Evolutionary conservation across 495 filamentous ascomycete genomes (phyloP).

Genomic region (Collariella sp.): DNA sequence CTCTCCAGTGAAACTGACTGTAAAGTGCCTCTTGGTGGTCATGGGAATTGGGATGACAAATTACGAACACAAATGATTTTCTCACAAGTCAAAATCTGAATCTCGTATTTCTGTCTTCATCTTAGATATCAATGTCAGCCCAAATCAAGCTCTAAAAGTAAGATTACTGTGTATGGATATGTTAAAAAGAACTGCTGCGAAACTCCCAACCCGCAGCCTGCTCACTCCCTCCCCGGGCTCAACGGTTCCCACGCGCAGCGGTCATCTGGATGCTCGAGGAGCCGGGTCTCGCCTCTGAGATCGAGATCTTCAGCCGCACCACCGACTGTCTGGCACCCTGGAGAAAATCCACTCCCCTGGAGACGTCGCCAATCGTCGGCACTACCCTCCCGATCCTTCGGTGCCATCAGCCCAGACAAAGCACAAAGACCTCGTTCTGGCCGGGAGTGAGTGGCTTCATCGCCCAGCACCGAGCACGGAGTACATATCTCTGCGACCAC

Average conservation of each 20-base stretch:
- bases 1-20: no score
- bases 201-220: background rate
- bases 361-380: slow-evolving; percentile 70
- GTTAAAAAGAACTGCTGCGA: no score
- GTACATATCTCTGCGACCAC: slow-evolving; percentile 72
- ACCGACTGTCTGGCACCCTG: slow-evolving; percentile 56
- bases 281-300: slow-evolving; percentile 64
- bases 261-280: slow-evolving; percentile 88
- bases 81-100: no score
- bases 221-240: slow-evolving; percentile 44
- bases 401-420: background rate
- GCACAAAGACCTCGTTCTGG: slow-evolving; percentile 50
- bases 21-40: no score
- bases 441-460: slow-evolving; percentile 75
- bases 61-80: no score
- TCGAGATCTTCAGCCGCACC: slow-evolving; percentile 64
- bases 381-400: slow-evolving; percentile 33
- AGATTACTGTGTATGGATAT: no score
- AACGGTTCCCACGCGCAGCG: slow-evolving; percentile 72
- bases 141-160: no score
- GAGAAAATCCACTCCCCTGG: slow-evolving; percentile 74
- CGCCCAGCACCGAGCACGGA: no score
- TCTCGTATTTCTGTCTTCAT: no score
- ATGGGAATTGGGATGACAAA: no score
- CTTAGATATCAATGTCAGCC: no score